Percentiles rank a stretch among this genome's conserved stretches.
Evolutionary conservation across 2,329 filamentous ascomycete genomes (phyloP).

Genomic region (Ophiostoma quercus): DNA sequence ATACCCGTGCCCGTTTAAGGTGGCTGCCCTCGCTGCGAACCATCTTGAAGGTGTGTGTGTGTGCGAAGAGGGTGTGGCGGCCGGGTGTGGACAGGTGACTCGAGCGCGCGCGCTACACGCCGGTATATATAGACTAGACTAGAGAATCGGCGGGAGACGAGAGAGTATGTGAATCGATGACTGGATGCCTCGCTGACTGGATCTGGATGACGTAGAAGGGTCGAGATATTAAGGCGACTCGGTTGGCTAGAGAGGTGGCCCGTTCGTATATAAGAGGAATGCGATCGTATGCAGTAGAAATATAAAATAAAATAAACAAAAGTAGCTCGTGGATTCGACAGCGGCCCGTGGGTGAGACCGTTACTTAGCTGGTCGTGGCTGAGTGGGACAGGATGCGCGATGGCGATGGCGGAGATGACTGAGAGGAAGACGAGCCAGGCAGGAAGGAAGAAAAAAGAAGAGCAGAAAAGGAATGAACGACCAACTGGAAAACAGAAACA

Average conservation of each 20-base stretch:
- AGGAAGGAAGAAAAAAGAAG: background rate
- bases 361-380: background rate
- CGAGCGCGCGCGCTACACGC: slow-evolving; percentile 5
- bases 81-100: slow-evolving; percentile 13
- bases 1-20: slow-evolving; percentile 32
- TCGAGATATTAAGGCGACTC: background rate
- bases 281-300: background rate
- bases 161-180: background rate
- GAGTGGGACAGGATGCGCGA: slow-evolving; percentile 9
- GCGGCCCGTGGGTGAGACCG: background rate
- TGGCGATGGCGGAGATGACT: background rate
- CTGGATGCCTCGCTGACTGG: background rate
- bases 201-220: background rate
- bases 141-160: background rate
- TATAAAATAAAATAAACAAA: background rate
- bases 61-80: background rate
- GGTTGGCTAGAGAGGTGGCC: background rate
- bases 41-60: slow-evolving; percentile 15
- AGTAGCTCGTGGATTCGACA: background rate
- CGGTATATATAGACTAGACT: background rate
- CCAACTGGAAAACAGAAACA: background rate
- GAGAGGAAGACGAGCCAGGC: background rate
- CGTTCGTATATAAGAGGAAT: slow-evolving; percentile 3
- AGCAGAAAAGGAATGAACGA: background rate
- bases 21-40: slow-evolving; percentile 31